Evolutionary conservation across 805 yeast genomes (phyloP).

Genomic region (Lipomyces anomalus): DNA sequence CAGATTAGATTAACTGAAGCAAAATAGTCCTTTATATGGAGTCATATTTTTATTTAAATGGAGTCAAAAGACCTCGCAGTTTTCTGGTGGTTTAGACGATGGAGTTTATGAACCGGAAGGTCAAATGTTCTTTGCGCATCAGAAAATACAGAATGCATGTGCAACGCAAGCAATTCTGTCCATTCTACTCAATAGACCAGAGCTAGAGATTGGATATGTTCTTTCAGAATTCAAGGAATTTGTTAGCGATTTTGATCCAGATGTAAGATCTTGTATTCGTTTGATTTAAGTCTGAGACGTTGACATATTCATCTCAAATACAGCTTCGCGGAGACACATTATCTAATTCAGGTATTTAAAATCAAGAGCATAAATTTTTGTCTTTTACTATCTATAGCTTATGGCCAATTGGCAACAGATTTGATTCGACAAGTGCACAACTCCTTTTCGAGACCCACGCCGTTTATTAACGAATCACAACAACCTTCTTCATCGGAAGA

Average conservation of each 20-base stretch:
- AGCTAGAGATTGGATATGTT: constrained; percentile 45
- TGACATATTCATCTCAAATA: background rate
- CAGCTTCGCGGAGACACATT: constrained; percentile 53
- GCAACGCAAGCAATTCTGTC: constrained; percentile 69
- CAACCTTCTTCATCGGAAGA: constrained; percentile 26
- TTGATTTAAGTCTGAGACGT: background rate
- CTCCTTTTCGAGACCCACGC: constrained; percentile 52
- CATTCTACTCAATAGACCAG: constrained; percentile 43
- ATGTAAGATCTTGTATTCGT: constrained; percentile 2
- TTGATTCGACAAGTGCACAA: constrained; percentile 53
- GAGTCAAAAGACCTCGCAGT: constrained; percentile 28
- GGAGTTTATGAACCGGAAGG: constrained; percentile 12
- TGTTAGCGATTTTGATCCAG: constrained; percentile 47
- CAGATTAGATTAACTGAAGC: constrained; percentile 18
- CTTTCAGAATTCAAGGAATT: constrained; percentile 46
- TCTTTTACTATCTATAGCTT: constrained; percentile 27
- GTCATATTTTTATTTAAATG: constrained; percentile 60
- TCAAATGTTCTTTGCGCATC: constrained; percentile 54
- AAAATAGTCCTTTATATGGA: constrained; percentile 45
- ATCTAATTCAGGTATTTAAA: constrained; percentile 51
- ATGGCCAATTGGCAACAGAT: too few relatives aligned
- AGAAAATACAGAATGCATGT: constrained; percentile 62
- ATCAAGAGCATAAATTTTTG: constrained; percentile 57
- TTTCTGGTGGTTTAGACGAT: constrained; percentile 18
- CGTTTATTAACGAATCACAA: constrained; percentile 42